Conservation (phyloP, 176 grass and related monocot genomes). For the Musa troglodytarum region DNA sequence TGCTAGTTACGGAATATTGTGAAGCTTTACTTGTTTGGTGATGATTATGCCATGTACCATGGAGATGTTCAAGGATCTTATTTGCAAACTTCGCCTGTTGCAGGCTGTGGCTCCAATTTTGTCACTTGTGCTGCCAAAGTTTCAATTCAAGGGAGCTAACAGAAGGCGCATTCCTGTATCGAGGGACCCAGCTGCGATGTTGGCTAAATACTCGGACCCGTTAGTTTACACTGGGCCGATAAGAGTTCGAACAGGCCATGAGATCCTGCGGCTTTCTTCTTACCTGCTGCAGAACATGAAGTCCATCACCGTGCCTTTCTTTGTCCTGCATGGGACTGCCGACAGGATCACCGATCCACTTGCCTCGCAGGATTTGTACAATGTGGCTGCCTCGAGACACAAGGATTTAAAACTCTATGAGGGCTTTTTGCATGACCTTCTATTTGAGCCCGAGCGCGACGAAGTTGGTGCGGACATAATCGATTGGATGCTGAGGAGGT, state of each 20-base stretch:
- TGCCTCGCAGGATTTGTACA: conserved; percentile 63
- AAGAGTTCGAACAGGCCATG: conserved; percentile 67
- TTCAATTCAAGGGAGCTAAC: too few relatives aligned
- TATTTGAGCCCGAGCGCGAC: conserved; percentile 84
- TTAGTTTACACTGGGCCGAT: conserved; percentile 49
- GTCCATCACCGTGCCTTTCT: conserved; percentile 61
- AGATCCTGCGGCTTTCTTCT: conserved; percentile 73
- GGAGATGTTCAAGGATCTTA: too few relatives aligned
- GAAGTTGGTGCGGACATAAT: conserved; percentile 71
- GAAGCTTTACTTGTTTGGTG: too few relatives aligned
- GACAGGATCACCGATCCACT: conserved; percentile 75
- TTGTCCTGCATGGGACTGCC: conserved; percentile 71
- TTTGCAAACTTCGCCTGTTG: too few relatives aligned
- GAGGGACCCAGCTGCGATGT: too few relatives aligned
- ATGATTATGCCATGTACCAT: too few relatives aligned
- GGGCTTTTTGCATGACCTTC: conserved; percentile 76
- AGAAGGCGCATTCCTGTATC: too few relatives aligned
- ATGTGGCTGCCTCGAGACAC: conserved; percentile 40
- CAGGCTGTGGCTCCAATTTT: too few relatives aligned
- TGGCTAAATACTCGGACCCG: too few relatives aligned
- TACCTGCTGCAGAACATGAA: conserved; percentile 63
- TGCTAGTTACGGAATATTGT: too few relatives aligned
- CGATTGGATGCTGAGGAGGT: conserved; percentile 59
- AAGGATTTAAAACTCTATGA: conserved; percentile 73
- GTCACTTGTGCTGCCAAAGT: too few relatives aligned